Base-by-base conservation (phyloP, 2,329 filamentous ascomycete species). In the Meredithiella fracta region DNA sequence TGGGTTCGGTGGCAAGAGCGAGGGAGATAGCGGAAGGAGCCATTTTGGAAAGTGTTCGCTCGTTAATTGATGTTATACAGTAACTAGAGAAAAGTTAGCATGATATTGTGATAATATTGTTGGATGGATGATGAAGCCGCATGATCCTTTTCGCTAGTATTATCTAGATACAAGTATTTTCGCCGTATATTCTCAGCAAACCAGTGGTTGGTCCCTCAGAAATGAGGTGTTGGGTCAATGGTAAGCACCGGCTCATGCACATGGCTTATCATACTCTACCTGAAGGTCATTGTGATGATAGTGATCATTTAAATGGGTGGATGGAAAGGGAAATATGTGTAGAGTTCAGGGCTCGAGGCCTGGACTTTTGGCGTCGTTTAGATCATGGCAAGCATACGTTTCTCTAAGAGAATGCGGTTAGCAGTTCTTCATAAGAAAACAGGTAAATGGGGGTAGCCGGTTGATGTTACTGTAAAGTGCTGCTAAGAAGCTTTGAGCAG, bases 121-220 rank as follows among this genome's bases (percentile, higher is more conserved):
- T 25, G 61, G 59, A 61, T 63, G 65, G 64, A 62, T 61, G 65
- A 67, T 64, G 67, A 64, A 68, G 71, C 70, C 73, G 86, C 87
- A 94, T 94, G 88, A 92, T 94, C 85, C 89, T 94, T 55, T 92
- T 89, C 89, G 89, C 89, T 89, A 85, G 87, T 87, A 92, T 92
- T 91, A 91, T 90, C 87, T 85, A 87, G 86, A 90, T 5, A 91
- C 86, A 91, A 91, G 86, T 91, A 88, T 73, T 49, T 49, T 75
- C 75, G 83, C 87, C 86, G 86, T 92, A 85, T 92, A 81, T 82
- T 92, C 85, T 91, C 83, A 87, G 67, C 69, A 66, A 65, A 54
- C 26, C 15, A n/a, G n/a, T n/a, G n/a, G 26, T 15, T 5, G 23
- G 25, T n/a, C 23, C 14, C 17, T 20, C 17, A 15, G 7, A 22